phyloP scores from a whole-genome alignment of 306 rosid genomes.

The Vachellia collinsii region DNA sequence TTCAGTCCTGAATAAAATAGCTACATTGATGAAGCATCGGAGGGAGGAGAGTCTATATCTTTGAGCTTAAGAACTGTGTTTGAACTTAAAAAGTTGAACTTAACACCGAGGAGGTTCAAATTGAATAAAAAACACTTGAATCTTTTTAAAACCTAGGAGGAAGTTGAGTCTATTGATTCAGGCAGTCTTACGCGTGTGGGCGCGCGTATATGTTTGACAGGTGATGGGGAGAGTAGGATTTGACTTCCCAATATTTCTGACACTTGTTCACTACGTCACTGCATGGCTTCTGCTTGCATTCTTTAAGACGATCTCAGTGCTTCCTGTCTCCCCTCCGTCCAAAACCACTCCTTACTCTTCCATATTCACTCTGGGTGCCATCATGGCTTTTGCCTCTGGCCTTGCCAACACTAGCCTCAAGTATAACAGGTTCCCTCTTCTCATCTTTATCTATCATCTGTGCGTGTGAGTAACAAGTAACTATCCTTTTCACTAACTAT shows the following conservation, averaged over 20 bases:
- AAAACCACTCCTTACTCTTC: conserved; percentile 91
- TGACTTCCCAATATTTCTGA: conserved; percentile 85
- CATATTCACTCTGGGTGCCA: conserved; percentile 82
- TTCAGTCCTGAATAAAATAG: too few relatives aligned
- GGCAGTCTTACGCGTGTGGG: not conserved
- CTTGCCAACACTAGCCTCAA: conserved; percentile 94
- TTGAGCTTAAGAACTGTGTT: not conserved
- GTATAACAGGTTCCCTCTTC: conserved; percentile 70
- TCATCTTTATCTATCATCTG: not conserved
- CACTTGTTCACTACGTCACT: conserved; percentile 74
- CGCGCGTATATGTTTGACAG: conserved; percentile 38
- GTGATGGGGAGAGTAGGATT: conserved; percentile 98
- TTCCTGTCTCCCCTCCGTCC: conserved; percentile 84
- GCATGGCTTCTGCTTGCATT: conserved; percentile 90
- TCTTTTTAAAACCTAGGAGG: not conserved
- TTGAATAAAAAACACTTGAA: not conserved
- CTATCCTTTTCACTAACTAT: not conserved
- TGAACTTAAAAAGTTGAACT: not conserved
- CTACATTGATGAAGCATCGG: too few relatives aligned
- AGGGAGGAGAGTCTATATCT: too few relatives aligned
- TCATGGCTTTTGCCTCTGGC: conserved; percentile 98
- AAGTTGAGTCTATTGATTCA: not conserved
- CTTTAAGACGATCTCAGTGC: conserved; percentile 72
- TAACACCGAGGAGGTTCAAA: not conserved
- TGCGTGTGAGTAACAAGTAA: too few relatives aligned